These are phyloP conservation scores for Populus euphratica DNA, from an alignment of 345 rosid species.

Conservation along the genomic window DNA sequence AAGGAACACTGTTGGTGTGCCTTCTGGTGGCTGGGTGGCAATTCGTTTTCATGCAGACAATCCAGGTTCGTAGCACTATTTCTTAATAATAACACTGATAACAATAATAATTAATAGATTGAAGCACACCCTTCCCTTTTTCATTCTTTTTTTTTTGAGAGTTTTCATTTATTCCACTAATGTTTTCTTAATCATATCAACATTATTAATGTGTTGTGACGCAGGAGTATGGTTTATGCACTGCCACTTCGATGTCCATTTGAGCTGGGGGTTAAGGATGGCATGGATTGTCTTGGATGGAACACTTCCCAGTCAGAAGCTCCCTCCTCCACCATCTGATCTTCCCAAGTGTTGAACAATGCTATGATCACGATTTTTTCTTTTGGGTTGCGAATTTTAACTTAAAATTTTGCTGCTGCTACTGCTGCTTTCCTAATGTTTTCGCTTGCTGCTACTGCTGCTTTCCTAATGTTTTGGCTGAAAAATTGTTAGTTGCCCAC, in stretches of 20 bases:
- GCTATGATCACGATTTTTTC: not conserved
- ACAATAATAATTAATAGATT: too few relatives aligned
- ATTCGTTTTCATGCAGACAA: conserved; percentile 68
- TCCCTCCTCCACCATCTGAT: conserved; percentile 13
- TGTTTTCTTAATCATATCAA: too few relatives aligned
- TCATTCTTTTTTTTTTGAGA: too few relatives aligned
- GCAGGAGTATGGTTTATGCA: conserved; percentile 22
- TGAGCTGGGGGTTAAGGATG: conserved; percentile 12
- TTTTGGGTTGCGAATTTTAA: not conserved
- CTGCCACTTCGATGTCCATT: conserved; percentile 11
- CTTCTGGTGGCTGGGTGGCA: conserved; percentile 72
- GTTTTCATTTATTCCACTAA: too few relatives aligned
- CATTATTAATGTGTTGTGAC: not conserved
- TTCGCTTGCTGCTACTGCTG: not conserved
- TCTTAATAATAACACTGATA: too few relatives aligned
- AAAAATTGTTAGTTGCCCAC: not conserved
- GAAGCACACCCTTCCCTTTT: not conserved
- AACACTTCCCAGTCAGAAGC: conserved; percentile 16
- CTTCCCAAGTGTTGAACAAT: conserved; percentile 17
- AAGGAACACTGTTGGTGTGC: conserved; percentile 65
- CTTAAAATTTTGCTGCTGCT: not conserved
- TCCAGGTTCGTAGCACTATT: conserved; percentile 45
- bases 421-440: not conserved
- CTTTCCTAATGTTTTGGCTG: not conserved
- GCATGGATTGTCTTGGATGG: conserved; percentile 11